Evolutionary conservation across 1,284 basidiomycete genomes (phyloP).

Genomic region (Rhodotorula sp.): DNA sequence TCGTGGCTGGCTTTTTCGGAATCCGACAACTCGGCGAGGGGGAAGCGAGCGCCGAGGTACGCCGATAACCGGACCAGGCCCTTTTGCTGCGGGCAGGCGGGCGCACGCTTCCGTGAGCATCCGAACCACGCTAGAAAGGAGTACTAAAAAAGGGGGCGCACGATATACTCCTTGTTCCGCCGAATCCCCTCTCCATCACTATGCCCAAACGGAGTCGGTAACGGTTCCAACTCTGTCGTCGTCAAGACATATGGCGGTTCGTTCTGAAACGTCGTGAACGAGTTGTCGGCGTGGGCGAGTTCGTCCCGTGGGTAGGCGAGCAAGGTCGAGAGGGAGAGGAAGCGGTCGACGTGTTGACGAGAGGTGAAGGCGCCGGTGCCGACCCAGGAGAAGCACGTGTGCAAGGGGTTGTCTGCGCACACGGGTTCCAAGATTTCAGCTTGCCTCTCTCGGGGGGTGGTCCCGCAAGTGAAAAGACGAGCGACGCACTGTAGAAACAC

Average conservation of each 20-base stretch:
- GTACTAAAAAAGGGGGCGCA: slow-evolving; percentile 5
- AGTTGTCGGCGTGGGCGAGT: slow-evolving; percentile 44
- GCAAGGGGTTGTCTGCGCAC: slow-evolving; percentile 23
- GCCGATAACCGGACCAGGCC: slow-evolving; percentile 15
- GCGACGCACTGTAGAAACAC: slow-evolving; percentile 44
- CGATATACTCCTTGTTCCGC: slow-evolving; percentile 43
- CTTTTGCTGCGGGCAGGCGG: background rate
- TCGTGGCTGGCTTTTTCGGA: background rate
- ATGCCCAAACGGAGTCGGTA: slow-evolving; percentile 33
- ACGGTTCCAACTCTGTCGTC: slow-evolving; percentile 18
- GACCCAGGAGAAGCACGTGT: slow-evolving; percentile 47
- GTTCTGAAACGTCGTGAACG: slow-evolving; percentile 44
- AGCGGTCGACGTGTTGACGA: slow-evolving; percentile 31
- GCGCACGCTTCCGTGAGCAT: background rate
- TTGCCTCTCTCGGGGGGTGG: background rate
- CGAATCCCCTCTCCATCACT: slow-evolving; percentile 38
- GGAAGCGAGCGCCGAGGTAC: slow-evolving; percentile 4
- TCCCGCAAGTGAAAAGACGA: too few relatives aligned
- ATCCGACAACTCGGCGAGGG: background rate
- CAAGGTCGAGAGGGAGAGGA: slow-evolving; percentile 30
- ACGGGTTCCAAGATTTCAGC: background rate
- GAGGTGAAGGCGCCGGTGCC: slow-evolving; percentile 45
- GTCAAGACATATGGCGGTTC: slow-evolving; percentile 41
- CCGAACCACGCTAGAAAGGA: too few relatives aligned
- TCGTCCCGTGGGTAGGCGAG: slow-evolving; percentile 29